A percentile compares a stretch with the other conserved stretches of the same genome.
Conservation (phyloP, 2,329 filamentous ascomycete genomes). For the Neofusicoccum cordaticola region DNA sequence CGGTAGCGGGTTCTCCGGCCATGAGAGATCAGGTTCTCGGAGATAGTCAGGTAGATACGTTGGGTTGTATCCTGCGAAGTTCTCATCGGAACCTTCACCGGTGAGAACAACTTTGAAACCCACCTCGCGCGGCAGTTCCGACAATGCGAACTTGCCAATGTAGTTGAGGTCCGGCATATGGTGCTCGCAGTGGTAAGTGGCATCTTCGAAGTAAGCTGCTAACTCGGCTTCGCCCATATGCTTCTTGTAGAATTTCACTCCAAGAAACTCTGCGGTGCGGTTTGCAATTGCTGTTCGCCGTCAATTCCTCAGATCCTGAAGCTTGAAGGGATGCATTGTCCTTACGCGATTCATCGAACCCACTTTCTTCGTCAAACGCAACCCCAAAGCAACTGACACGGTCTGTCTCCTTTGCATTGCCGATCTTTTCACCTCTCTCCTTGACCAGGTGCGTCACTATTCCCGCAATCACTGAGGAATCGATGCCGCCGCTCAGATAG, state of each 20-base stretch:
- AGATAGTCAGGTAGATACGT: conserved; percentile 49
- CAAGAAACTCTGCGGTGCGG: conserved; percentile 49
- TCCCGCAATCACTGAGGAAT: conserved; percentile 57
- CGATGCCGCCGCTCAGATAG: conserved; percentile 57
- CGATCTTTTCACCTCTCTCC: conserved; percentile 47
- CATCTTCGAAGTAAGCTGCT: conserved; percentile 43
- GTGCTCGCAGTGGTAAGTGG: conserved; percentile 46
- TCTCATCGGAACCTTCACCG: conserved; percentile 53
- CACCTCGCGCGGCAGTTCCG: conserved; percentile 42
- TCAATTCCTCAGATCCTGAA: neutral
- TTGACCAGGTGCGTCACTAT: conserved; percentile 54
- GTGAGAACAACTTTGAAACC: conserved; percentile 57
- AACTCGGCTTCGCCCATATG: conserved; percentile 45
- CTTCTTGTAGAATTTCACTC: conserved; percentile 45
- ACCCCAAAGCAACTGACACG: conserved; percentile 51
- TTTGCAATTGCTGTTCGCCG: conserved; percentile 38
- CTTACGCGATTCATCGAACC: conserved; percentile 48
- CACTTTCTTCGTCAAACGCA: conserved; percentile 50
- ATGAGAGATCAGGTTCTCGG: conserved; percentile 44
- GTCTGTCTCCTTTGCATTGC: conserved; percentile 39
- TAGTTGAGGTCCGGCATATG: conserved; percentile 52
- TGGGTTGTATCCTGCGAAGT: conserved; percentile 52
- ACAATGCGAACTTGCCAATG: conserved; percentile 53
- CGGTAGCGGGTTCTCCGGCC: conserved; percentile 17
- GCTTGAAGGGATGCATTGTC: too few relatives aligned